These are phyloP conservation scores for Picochlorum sp. DNA, from an alignment of 139 green algal genomes.

Conservation along the genomic window DNA sequence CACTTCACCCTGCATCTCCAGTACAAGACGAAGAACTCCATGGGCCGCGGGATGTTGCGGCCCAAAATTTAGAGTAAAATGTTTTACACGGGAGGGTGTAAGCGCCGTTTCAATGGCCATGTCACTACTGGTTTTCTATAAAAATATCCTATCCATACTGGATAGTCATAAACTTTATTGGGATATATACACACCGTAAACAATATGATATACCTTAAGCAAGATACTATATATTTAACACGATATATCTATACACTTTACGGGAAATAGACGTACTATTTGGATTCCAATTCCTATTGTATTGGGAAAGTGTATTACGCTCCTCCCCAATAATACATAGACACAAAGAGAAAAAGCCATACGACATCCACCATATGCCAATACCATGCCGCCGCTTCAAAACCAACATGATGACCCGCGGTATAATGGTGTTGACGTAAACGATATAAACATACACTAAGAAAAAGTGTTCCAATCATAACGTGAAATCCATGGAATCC, in stretches of 20 bases:
- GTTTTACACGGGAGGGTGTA: constrained; percentile 32
- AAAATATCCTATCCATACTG: constrained; percentile 7
- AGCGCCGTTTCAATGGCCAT: constrained; percentile 27
- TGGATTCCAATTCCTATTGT: too few relatives aligned
- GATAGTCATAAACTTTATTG: too few relatives aligned
- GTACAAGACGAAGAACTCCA: constrained; percentile 71
- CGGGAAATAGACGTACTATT: too few relatives aligned
- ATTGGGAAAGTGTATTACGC: constrained; percentile 21
- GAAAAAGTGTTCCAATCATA: constrained; percentile 39
- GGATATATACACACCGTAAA: too few relatives aligned
- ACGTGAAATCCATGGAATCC: constrained; percentile 57
- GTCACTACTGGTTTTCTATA: constrained; percentile 18
- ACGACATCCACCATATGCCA: constrained; percentile 52
- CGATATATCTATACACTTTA: too few relatives aligned
- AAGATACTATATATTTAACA: too few relatives aligned
- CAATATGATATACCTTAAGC: too few relatives aligned
- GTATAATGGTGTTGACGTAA: constrained; percentile 36
- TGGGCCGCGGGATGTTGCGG: constrained; percentile 81
- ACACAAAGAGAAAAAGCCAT: constrained; percentile 49
- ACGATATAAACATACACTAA: constrained; percentile 35
- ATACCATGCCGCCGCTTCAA: constrained; percentile 49
- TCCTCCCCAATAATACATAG: constrained; percentile 47
- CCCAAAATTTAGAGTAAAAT: constrained; percentile 88
- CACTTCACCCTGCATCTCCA: constrained; percentile 79
- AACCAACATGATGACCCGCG: constrained; percentile 48